Conservation (phyloP, 495 filamentous ascomycete species). For the Penicillium atrosanguineum region DNA sequence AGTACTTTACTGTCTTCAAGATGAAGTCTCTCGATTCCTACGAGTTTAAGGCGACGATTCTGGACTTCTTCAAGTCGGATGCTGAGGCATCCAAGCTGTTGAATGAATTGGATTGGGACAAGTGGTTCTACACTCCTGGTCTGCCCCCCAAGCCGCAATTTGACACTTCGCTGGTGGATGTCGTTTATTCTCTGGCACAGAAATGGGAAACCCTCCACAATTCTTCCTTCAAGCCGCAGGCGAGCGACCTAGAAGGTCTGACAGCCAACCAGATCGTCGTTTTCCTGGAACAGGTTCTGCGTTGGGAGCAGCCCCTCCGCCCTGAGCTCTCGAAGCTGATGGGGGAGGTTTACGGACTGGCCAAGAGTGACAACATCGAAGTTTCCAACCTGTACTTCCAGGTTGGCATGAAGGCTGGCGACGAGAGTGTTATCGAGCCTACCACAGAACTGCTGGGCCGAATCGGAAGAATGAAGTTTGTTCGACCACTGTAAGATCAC, state of each 20-base stretch:
- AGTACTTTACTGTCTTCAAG: slow-evolving; percentile 83
- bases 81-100: slow-evolving; percentile 63
- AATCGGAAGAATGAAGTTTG: slow-evolving; percentile 96
- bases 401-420: slow-evolving; percentile 72
- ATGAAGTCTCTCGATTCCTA: slow-evolving; percentile 83
- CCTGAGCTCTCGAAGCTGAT: slow-evolving; percentile 62
- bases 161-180: slow-evolving; percentile 82
- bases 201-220: slow-evolving; percentile 64
- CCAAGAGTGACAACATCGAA: slow-evolving; percentile 75
- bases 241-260: slow-evolving; percentile 67
- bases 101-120: slow-evolving; percentile 78
- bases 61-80: slow-evolving; percentile 77
- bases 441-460: slow-evolving; percentile 71
- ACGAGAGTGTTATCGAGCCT: slow-evolving; percentile 60
- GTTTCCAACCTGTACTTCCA: slow-evolving; percentile 73
- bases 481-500: slow-evolving; percentile 65
- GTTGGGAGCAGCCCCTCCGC: slow-evolving; percentile 59
- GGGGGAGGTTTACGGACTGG: slow-evolving; percentile 67
- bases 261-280: slow-evolving; percentile 85
- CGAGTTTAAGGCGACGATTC: slow-evolving; percentile 84
- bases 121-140: slow-evolving; percentile 80
- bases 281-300: slow-evolving; percentile 75
- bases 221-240: slow-evolving; percentile 59
- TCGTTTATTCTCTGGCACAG: slow-evolving; percentile 75
- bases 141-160: slow-evolving; percentile 87